These are phyloP conservation scores for Aspergillus taichungensis DNA, from an alignment of 495 filamentous ascomycete species.

Conservation along the genomic window DNA sequence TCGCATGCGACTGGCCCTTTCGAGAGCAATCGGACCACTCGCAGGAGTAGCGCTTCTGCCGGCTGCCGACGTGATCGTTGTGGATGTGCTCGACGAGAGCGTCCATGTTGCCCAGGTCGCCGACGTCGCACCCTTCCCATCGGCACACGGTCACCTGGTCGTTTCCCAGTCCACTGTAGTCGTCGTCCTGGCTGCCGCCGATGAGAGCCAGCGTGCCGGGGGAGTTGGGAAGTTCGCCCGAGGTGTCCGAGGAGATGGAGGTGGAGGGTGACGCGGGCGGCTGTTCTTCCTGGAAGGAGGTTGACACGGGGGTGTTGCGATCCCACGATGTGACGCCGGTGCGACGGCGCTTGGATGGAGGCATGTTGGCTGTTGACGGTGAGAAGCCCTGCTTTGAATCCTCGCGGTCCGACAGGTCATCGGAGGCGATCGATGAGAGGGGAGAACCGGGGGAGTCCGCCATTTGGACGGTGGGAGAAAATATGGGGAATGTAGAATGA, in stretches of 20 bases:
- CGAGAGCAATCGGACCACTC: constrained; percentile 86
- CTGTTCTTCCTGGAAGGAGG: constrained; percentile 29
- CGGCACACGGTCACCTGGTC: constrained; percentile 85
- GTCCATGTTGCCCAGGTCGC: constrained; percentile 89
- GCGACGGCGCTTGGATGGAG: constrained; percentile 44
- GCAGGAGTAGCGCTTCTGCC: constrained; percentile 81
- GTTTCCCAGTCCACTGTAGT: constrained; percentile 63
- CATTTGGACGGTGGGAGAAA: constrained; percentile 19
- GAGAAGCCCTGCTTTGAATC: constrained; percentile 39
- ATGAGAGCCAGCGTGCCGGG: constrained; percentile 34
- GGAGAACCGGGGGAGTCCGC: constrained; percentile 42
- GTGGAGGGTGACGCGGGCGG: constrained; percentile 34
- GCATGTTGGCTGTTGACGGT: constrained; percentile 35
- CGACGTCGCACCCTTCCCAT: constrained; percentile 78
- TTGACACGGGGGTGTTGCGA: constrained; percentile 40
- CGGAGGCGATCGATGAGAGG: constrained; percentile 42
- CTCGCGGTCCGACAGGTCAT: constrained; percentile 41
- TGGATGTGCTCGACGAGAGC: constrained; percentile 87
- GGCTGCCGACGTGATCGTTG: constrained; percentile 78
- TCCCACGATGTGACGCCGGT: constrained; percentile 42
- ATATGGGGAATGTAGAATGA: no score
- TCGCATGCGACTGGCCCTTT: constrained; percentile 85
- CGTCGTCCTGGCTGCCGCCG: constrained; percentile 55
- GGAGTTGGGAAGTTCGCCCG: constrained; percentile 59
- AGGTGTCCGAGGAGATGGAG: constrained; percentile 80